phyloP scores from a whole-genome alignment of 257 asterid genomes.

The Jaltomata sinuosa region DNA sequence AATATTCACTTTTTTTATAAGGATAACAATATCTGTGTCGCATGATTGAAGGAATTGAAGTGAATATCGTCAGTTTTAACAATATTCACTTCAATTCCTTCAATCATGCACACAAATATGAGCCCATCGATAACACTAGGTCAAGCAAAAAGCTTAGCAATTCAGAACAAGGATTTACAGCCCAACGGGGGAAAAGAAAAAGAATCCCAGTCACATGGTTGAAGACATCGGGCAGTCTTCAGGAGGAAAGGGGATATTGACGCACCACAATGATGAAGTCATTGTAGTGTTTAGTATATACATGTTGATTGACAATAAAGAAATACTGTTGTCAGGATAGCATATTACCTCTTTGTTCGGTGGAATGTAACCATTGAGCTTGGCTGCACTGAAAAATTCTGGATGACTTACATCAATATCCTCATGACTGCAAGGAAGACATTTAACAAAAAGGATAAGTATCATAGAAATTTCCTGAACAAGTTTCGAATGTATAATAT shows the following conservation, averaged over 20 bases:
- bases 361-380: constrained; percentile 80
- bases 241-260: background rate
- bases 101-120: background rate
- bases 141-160: background rate
- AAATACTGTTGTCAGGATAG: background rate
- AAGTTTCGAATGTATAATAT: background rate
- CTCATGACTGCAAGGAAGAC: constrained; percentile 57
- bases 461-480: background rate
- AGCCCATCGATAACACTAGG: background rate
- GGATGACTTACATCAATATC: constrained; percentile 96
- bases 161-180: background rate
- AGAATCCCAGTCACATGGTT: background rate
- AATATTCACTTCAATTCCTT: background rate
- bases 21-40: background rate
- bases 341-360: constrained; percentile 79
- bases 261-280: background rate
- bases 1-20: background rate
- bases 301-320: background rate
- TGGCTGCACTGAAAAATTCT: constrained; percentile 76
- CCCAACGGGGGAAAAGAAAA: background rate
- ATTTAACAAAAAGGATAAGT: background rate
- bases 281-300: background rate
- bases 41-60: background rate
- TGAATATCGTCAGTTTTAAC: background rate
- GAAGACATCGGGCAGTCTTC: background rate